A percentile compares a stretch with the other conserved stretches of the same genome.
Conservation (phyloP, 805 yeast species). For the Jamesozyma gamospora region DNA sequence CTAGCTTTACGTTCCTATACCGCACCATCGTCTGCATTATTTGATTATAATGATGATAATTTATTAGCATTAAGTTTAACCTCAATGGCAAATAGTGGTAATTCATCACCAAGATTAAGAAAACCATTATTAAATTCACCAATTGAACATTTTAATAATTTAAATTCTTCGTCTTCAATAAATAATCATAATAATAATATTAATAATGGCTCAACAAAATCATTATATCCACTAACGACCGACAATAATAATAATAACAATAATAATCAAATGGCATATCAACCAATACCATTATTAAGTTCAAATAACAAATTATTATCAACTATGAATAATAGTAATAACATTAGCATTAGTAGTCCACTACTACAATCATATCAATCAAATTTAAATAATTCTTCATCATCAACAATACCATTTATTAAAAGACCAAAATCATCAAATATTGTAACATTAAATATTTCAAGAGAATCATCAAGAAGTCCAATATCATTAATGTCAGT, state of each 20-base stretch:
- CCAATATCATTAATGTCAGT: constrained; percentile 13
- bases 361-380: constrained; percentile 4
- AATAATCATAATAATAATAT: background rate
- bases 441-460: constrained; percentile 27
- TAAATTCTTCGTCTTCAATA: constrained; percentile 6
- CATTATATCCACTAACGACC: constrained; percentile 7
- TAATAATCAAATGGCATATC: constrained; percentile 6
- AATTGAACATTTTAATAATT: constrained; percentile 9
- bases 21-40: constrained; percentile 11
- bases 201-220: constrained; percentile 1
- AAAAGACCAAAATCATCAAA: constrained; percentile 26
- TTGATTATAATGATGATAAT: constrained; percentile 28
- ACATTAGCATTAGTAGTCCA: constrained; percentile 1
- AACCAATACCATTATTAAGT: constrained; percentile 7
- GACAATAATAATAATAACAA: constrained; percentile 2
- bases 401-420: constrained; percentile 12
- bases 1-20: constrained; percentile 4
- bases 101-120: constrained; percentile 27
- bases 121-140: constrained; percentile 23
- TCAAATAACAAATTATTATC: background rate
- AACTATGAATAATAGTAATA: background rate
- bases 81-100: constrained; percentile 30
- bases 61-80: constrained; percentile 28
- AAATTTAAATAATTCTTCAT: constrained; percentile 2
- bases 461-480: constrained; percentile 27